Conservation (phyloP, 2,329 filamentous ascomycete species). For the Zymoseptoria pseudotritici region DNA sequence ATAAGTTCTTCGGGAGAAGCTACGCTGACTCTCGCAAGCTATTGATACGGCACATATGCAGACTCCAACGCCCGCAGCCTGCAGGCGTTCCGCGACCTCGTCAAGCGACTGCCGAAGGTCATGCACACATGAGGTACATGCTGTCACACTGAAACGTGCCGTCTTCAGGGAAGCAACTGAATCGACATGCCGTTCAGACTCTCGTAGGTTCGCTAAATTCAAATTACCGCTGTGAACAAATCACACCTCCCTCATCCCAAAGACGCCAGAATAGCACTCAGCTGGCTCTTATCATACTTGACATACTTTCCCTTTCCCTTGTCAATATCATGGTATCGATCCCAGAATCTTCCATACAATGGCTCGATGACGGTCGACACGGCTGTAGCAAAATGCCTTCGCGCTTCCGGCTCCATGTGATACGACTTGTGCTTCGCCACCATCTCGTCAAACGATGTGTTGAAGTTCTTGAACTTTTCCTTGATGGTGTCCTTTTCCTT, state of each 20-base stretch:
- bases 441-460: slow-evolving; percentile 81
- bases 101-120: background rate
- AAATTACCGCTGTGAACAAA: background rate
- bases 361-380: slow-evolving; percentile 89
- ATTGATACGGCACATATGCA: background rate
- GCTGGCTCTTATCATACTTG: slow-evolving; percentile 84
- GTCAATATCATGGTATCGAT: slow-evolving; percentile 93
- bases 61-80: background rate
- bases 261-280: slow-evolving; percentile 54
- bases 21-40: background rate
- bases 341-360: slow-evolving; percentile 91
- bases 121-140: background rate
- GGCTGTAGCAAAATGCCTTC: slow-evolving; percentile 70
- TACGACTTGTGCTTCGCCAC: slow-evolving; percentile 73
- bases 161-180: background rate
- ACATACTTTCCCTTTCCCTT: slow-evolving; percentile 98
- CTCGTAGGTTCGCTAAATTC: background rate
- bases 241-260: background rate
- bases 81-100: background rate
- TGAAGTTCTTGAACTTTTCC: slow-evolving; percentile 90
- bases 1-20: background rate
- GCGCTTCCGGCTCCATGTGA: slow-evolving; percentile 86
- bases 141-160: background rate
- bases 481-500: slow-evolving; percentile 97
- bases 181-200: background rate